Conservation (phyloP, 441 rosid genomes). For the Euphorbia corollata region DNA sequence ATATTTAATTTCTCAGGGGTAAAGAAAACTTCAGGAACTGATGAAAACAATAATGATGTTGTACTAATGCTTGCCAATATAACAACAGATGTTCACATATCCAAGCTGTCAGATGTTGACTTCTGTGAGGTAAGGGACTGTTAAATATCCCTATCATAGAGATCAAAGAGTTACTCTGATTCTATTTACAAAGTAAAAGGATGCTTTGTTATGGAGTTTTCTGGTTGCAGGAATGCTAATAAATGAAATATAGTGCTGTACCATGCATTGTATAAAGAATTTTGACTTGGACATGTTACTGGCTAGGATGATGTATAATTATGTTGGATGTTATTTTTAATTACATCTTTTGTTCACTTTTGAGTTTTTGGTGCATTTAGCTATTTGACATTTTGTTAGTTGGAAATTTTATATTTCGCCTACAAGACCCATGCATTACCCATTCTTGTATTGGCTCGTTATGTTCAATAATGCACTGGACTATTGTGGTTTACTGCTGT, state of each 20-base stretch:
- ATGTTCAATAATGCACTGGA: background rate
- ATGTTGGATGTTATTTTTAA: background rate
- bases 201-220: background rate
- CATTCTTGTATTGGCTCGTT: background rate
- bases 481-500: background rate
- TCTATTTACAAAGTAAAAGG: background rate
- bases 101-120: conserved; percentile 35
- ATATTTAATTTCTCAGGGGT: conserved; percentile 27
- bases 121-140: conserved; percentile 36
- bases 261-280: background rate
- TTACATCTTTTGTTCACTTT: background rate
- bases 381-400: background rate
- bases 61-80: conserved; percentile 31
- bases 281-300: background rate
- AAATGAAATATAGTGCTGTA: background rate
- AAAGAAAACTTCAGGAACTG: conserved; percentile 22
- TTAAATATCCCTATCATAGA: background rate
- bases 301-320: background rate
- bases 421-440: background rate
- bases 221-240: background rate
- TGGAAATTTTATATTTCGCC: background rate
- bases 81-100: conserved; percentile 29
- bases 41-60: conserved; percentile 20
- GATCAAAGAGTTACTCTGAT: background rate
- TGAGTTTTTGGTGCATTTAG: background rate